These are phyloP conservation scores for Metschnikowia peoriensis DNA, from an alignment of 805 yeast species.

Conservation along the genomic window DNA sequence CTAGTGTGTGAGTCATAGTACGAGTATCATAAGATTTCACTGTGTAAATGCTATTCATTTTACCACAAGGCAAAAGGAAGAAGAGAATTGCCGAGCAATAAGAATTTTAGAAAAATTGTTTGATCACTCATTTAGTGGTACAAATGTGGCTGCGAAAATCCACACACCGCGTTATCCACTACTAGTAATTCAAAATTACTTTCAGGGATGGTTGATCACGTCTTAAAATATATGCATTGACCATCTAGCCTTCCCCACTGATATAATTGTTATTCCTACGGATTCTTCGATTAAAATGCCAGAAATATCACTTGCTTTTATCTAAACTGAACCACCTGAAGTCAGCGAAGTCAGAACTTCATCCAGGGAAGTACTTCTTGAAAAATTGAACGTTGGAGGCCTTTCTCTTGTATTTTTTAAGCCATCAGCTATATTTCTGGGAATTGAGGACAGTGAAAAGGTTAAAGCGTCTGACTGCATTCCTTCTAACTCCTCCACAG, in stretches of 20 bases:
- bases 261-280: no score
- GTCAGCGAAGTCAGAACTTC: background rate
- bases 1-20: conserved; percentile 1
- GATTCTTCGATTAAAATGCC: no score
- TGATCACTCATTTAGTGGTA: no score
- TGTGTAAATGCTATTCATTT: conserved; percentile 5
- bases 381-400: conserved; percentile 1
- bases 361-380: background rate
- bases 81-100: background rate
- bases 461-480: background rate
- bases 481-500: conserved; percentile 2
- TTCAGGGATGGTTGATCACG: no score
- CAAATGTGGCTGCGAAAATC: background rate
- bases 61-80: background rate
- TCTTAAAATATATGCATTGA: no score
- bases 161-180: background rate
- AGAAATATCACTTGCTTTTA: no score
- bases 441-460: background rate
- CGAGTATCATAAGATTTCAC: conserved; percentile 1
- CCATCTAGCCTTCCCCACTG: no score
- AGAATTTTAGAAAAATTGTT: background rate
- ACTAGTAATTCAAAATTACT: no score
- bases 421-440: background rate
- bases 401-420: background rate
- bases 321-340: no score